phyloP scores from a whole-genome alignment of 176 grass and related monocot species.

The Oryza officinalis region DNA sequence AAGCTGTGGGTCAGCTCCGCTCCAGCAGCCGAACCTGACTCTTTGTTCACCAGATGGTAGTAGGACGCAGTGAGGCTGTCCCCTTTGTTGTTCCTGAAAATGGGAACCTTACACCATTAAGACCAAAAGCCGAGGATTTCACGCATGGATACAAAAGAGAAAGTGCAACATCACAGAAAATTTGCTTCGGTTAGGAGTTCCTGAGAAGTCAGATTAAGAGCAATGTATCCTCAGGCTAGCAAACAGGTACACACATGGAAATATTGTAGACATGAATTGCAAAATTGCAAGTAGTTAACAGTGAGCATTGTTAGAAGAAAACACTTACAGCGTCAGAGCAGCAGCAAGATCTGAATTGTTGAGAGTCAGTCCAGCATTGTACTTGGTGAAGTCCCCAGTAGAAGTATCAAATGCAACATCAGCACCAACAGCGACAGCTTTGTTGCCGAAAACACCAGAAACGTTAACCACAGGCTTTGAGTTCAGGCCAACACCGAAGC shows the following conservation, averaged over 20 bases:
- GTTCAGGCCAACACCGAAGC: slow-evolving; percentile 45
- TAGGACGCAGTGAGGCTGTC: slow-evolving; percentile 52
- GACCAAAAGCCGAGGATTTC: neutral
- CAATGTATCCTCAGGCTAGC: neutral
- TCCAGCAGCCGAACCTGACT: slow-evolving; percentile 45
- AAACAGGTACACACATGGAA: neutral
- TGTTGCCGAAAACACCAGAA: slow-evolving; percentile 64
- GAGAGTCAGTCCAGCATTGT: slow-evolving; percentile 62
- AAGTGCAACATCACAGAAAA: neutral
- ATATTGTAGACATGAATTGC: neutral
- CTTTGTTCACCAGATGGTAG: slow-evolving; percentile 46
- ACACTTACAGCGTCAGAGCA: slow-evolving; percentile 65
- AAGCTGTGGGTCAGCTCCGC: slow-evolving; percentile 52
- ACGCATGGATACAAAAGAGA: neutral
- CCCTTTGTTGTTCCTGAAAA: slow-evolving; percentile 69
- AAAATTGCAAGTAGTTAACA: slow-evolving; percentile 7
- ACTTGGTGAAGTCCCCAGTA: slow-evolving; percentile 57
- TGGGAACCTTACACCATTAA: neutral
- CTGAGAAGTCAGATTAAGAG: neutral
- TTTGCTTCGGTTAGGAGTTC: neutral
- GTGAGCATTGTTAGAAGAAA: neutral
- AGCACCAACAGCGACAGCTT: slow-evolving; percentile 57
- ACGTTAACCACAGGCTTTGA: slow-evolving; percentile 65
- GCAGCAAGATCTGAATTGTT: slow-evolving; percentile 48
- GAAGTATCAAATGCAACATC: slow-evolving; percentile 69